These are phyloP conservation scores for Clitoria ternatea DNA, from an alignment of 306 rosid genomes.

Conservation along the genomic window DNA sequence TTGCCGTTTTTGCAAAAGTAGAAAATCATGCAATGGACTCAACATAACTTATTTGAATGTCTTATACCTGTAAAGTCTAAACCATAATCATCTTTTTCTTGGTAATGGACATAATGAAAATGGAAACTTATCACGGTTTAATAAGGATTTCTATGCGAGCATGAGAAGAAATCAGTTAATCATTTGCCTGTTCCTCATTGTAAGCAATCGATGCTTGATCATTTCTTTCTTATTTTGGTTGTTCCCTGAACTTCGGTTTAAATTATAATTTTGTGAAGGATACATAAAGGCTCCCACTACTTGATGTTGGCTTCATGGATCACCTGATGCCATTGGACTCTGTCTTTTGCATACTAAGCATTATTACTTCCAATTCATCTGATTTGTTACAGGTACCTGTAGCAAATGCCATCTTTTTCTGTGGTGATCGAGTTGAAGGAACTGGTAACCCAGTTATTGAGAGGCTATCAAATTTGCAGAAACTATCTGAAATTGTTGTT, in stretches of 20 bases:
- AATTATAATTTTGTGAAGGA: not conserved
- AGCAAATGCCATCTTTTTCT: constrained; percentile 67
- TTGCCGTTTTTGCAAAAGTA: not conserved
- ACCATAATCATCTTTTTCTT: not conserved
- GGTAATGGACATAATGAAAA: not conserved
- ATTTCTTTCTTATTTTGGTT: not conserved
- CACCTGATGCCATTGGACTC: too few relatives aligned
- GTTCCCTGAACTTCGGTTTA: not conserved
- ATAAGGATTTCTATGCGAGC: not conserved
- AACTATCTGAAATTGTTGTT: constrained; percentile 65
- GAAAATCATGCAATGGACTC: not conserved
- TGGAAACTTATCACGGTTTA: not conserved
- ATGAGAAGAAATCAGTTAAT: not conserved
- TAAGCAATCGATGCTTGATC: not conserved
- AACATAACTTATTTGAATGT: not conserved
- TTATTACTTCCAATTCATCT: constrained; percentile 1
- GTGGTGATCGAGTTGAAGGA: constrained; percentile 74
- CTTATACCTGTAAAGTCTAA: not conserved
- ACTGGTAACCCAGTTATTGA: constrained; percentile 71
- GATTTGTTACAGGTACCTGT: constrained; percentile 49
- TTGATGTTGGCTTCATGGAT: too few relatives aligned
- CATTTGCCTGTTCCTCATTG: not conserved
- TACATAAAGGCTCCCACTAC: not conserved
- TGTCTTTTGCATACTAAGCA: not conserved
- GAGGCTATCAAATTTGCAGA: constrained; percentile 61